phyloP scores from a whole-genome alignment of 225 moss, liverwort and hornwort species.

The Pleurozium schreberi region DNA sequence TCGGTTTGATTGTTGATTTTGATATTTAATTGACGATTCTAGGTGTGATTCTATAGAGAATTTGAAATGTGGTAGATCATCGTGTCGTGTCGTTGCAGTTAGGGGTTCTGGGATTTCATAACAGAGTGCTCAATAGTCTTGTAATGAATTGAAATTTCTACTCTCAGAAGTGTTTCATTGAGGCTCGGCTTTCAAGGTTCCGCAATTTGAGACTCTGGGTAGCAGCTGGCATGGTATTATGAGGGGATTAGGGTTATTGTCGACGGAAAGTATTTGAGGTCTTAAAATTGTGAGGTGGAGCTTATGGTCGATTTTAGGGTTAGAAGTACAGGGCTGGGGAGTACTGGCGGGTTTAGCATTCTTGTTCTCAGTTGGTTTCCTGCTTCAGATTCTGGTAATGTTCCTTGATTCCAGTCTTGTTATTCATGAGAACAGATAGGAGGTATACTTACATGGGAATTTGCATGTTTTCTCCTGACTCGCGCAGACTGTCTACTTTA shows the following conservation, averaged over 20 bases:
- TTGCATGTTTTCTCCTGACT: not conserved
- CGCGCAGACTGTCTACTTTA: not conserved
- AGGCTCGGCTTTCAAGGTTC: not conserved
- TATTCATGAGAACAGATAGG: not conserved
- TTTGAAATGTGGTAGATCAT: not conserved
- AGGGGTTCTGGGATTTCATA: not conserved
- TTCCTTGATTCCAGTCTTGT: not conserved
- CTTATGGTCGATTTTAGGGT: not conserved
- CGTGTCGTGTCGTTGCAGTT: not conserved
- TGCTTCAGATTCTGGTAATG: constrained; percentile 89
- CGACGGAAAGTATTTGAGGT: not conserved
- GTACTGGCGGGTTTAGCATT: constrained; percentile 87
- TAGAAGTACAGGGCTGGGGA: not conserved
- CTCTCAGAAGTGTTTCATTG: not conserved
- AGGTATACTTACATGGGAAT: not conserved
- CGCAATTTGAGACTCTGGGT: no score
- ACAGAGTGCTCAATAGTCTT: not conserved
- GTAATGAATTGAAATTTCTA: not conserved
- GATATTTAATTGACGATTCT: not conserved
- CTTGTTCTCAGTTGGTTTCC: constrained; percentile 91
- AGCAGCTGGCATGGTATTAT: not conserved
- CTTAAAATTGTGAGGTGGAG: not conserved
- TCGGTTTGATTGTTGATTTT: not conserved
- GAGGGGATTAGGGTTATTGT: not conserved
- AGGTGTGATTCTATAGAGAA: not conserved